Conservation (phyloP, 441 rosid species). For the Biscutella laevigata region DNA sequence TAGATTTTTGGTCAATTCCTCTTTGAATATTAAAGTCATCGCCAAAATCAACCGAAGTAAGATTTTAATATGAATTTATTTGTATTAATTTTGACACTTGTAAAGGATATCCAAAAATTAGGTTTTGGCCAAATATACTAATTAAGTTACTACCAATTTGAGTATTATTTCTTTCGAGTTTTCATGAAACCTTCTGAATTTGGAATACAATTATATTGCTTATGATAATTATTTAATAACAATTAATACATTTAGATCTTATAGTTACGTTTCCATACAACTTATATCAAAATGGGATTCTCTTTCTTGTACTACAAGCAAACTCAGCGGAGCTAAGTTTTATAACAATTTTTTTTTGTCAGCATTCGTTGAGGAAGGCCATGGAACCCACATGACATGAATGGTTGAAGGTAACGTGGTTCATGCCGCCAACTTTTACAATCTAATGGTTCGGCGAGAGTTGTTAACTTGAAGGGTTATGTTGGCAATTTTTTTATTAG, state of each 20-base stretch:
- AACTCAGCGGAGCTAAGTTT: constrained; percentile 23
- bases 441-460: constrained; percentile 45
- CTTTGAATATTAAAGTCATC: not conserved
- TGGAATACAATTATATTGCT: not conserved
- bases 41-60: not conserved
- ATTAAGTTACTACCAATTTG: not conserved
- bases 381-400: constrained; percentile 50
- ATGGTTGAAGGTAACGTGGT: constrained; percentile 40
- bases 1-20: not conserved
- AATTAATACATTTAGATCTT: too few species aligned
- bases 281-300: too few species aligned
- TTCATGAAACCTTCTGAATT: not conserved
- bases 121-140: not conserved
- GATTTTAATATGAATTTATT: not conserved
- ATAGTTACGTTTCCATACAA: too few species aligned
- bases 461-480: constrained; percentile 27
- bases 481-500: constrained; percentile 7
- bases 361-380: constrained; percentile 41
- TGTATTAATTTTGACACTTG: not conserved
- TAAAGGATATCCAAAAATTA: too few species aligned
- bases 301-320: constrained; percentile 12
- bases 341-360: not conserved
- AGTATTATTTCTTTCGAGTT: not conserved
- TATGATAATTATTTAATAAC: too few species aligned
- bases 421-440: constrained; percentile 29